Evolutionary conservation across 345 rosid genomes (phyloP), one percentile per base, ranked within the genome.

Genomic region (Schrenkiella parvula): DNA sequence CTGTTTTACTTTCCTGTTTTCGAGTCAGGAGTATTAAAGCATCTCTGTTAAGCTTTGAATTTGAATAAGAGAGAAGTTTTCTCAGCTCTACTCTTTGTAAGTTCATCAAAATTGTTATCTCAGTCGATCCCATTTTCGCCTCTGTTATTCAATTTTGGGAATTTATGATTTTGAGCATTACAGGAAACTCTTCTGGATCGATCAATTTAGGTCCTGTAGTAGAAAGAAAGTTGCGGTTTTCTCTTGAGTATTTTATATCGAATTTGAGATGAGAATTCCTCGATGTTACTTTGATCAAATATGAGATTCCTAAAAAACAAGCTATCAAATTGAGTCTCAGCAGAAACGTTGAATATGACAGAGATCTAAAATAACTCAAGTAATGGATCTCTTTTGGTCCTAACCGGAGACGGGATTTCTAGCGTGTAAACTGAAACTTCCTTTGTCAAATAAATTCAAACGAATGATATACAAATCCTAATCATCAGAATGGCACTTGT

Each of bases 21-120:
- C 21, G 54, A 29, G 28, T 47, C 48, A 13, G 17, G 21, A 14
- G 69, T 52, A 19, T 58, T 69, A 2, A 59, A 54, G 41, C 17
- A 42, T 73, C n/a, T 21, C 10, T 54, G 3, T 46, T 26, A 47
- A 65, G 66, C 71, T 73, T 56, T 39, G 50, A 48, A 38, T 38
- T n/a, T 56, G 72, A 56, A 66, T 47, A 73, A 46, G 66, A 10
- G 8, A 73, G 15, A 47, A 26, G 7, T 18, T 66, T 21, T 28
- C 26, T 48, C 38, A 65, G 66, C 51, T 64, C 4, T 34, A 0
- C 14, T 38, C 39, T 26, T 61, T 25, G 22, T 34, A 23, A 17
- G 35, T 35, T 35, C 38, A 35, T 46, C 47, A 58, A 25, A 9
- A 21, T 56, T 52, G 42, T 42, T 0, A 19, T 29, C 22, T 35